Conservation (phyloP, 257 asterid genomes). For the Ilex aquifolium region DNA sequence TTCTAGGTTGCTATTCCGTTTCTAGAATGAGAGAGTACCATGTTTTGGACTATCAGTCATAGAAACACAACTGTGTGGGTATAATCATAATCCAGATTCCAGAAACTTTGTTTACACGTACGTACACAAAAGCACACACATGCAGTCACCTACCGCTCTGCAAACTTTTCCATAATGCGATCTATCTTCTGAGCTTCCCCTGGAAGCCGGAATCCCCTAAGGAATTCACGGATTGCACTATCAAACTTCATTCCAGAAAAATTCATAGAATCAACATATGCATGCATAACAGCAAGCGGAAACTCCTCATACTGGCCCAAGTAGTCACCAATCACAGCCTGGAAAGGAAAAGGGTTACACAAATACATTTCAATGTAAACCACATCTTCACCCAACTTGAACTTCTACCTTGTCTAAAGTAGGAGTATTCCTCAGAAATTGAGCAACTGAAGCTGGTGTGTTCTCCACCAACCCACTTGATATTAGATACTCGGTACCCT, state of each 20-base stretch:
- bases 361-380: conserved; percentile 8
- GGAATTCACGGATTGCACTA: conserved; percentile 89
- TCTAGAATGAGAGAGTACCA: too few relatives aligned
- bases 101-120: conserved; percentile 4
- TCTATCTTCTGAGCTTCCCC: conserved; percentile 99
- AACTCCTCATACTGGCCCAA: conserved; percentile 98
- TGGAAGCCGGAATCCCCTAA: conserved; percentile 92
- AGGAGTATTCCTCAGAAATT: conserved; percentile 79
- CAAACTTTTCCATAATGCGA: conserved; percentile 98
- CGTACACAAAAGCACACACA: conserved; percentile 15
- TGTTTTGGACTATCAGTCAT: too few relatives aligned
- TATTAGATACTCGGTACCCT: conserved; percentile 66
- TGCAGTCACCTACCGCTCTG: conserved; percentile 73
- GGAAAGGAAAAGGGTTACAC: conserved; percentile 17
- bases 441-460: conserved; percentile 80
- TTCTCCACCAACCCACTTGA: conserved; percentile 83
- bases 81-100: not conserved
- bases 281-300: conserved; percentile 97
- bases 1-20: not conserved
- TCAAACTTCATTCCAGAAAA: conserved; percentile 90
- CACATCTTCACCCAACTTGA: conserved; percentile 9
- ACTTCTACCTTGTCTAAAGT: conserved; percentile 73
- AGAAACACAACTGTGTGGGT: not conserved
- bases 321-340: conserved; percentile 94
- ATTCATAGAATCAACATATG: conserved; percentile 90